Base-by-base conservation (phyloP, 768 basidiomycete genomes). In the Infundibulicybe gibba region DNA sequence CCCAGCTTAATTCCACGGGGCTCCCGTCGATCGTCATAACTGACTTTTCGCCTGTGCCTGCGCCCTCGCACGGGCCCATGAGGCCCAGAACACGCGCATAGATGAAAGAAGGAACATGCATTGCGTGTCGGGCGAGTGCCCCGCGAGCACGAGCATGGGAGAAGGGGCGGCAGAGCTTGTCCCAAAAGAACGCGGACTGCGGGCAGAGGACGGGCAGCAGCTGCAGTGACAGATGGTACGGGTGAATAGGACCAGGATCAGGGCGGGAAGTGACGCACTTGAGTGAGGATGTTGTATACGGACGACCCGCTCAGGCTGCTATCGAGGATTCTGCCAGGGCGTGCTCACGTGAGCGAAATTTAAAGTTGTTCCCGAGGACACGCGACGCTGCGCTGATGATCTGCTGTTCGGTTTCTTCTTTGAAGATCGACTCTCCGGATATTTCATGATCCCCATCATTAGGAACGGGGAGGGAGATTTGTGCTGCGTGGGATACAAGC, bases 1-100 rank as follows among this genome's bases (percentile, higher is more conserved):
- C 57, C 64, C 64, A 66, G 40, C 64, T 66, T 17, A 66, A 44
- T 51, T 66, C 64, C 11, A 62, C 61, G 3, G 64, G 64, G 47
- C 63, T 60, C 14, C 63, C 63, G 39, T 66, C 64, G 43, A 57
- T 56, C 38, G 64, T 66, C 63, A 66, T 64, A 45, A 62, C 40
- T 5, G 61, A 59, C 11, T 54, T 56, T 38, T 58, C 46, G 32
- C 58, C 58, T 8, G 25, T 25, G 25, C 25, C 25, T 25, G 25
- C 15, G 14, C 41, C 40, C 19, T 60, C 56, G 5, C 49, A 40
- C 6, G 64, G 62, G 16, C 63, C 61, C 61, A 66, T 61, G 52
- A 66, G 57, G 30, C 56, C 58, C 20, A 63, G 47, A 12, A 66
- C 54, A 32, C 63, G 52, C 15, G 60, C 57, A 40, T 64, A 63